These are phyloP conservation scores for Diaporthe sp. DNA, from an alignment of 2,329 filamentous ascomycete species.

Conservation along the genomic window DNA sequence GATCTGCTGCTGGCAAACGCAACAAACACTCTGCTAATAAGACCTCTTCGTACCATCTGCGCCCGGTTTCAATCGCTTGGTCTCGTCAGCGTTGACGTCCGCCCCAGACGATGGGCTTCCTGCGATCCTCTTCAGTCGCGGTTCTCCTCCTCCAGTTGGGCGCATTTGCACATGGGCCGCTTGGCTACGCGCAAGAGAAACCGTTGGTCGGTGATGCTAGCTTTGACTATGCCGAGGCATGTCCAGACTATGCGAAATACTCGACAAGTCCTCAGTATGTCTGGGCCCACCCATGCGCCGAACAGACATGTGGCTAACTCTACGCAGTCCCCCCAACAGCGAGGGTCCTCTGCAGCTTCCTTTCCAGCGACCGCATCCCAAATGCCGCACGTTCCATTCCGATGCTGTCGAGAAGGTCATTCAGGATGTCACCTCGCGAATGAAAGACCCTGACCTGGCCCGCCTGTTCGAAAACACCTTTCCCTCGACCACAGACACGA, in stretches of 20 bases:
- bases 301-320: constrained; percentile 36
- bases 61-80: background rate
- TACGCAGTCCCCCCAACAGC: constrained; percentile 78
- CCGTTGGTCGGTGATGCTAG: constrained; percentile 49
- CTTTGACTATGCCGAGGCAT: constrained; percentile 55
- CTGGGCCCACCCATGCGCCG: constrained; percentile 39
- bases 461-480: constrained; percentile 96
- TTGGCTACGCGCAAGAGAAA: constrained; percentile 44
- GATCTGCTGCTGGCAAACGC: background rate
- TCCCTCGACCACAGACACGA: constrained; percentile 91
- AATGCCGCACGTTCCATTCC: constrained; percentile 92
- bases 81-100: background rate
- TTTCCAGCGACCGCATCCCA: constrained; percentile 83
- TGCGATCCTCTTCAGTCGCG: constrained; percentile 16
- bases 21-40: background rate
- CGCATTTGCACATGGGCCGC: constrained; percentile 24
- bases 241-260: constrained; percentile 75
- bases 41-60: background rate
- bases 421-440: constrained; percentile 79
- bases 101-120: constrained; percentile 20
- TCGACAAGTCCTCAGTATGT: constrained; percentile 70
- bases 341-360: constrained; percentile 83
- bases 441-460: constrained; percentile 89
- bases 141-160: background rate
- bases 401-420: constrained; percentile 91